phyloP scores from a whole-genome alignment of 129 eudicot species.

The Ambrosia trifida region DNA sequence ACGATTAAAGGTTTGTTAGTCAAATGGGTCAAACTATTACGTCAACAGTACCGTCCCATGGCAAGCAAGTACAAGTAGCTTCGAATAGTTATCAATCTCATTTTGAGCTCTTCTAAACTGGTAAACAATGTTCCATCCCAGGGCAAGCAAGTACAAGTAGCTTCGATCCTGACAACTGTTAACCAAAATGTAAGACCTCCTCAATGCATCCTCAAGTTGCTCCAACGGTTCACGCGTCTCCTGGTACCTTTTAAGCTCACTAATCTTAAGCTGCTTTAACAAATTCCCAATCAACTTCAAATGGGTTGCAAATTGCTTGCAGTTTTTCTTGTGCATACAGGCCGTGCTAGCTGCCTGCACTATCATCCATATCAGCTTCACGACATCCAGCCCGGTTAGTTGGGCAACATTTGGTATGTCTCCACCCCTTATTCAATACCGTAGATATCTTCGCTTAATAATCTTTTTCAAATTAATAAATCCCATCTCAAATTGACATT shows the following conservation, averaged over 20 bases:
- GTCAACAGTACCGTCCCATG: too few relatives aligned
- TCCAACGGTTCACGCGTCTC: slow-evolving; percentile 96
- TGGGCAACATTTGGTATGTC: slow-evolving; percentile 86
- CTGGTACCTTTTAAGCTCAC: slow-evolving; percentile 81
- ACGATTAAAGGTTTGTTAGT: too few relatives aligned
- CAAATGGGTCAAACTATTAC: too few relatives aligned
- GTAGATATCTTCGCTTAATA: slow-evolving; percentile 10
- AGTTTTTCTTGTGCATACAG: slow-evolving; percentile 88
- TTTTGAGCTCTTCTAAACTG: slow-evolving; percentile 88
- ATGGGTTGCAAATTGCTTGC: slow-evolving; percentile 90
- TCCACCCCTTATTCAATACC: slow-evolving; percentile 36
- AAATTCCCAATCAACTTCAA: slow-evolving; percentile 86
- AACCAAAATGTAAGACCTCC: slow-evolving; percentile 90
- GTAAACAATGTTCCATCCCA: slow-evolving; percentile 99
- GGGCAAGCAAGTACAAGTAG: slow-evolving; percentile 83
- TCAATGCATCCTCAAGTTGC: slow-evolving; percentile 88
- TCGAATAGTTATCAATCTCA: slow-evolving; percentile 92
- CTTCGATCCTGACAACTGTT: slow-evolving; percentile 94
- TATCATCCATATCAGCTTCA: slow-evolving; percentile 70
- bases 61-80: too few relatives aligned
- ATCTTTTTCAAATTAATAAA: slow-evolving; percentile 11
- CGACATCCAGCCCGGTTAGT: slow-evolving; percentile 81
- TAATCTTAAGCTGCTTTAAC: slow-evolving; percentile 67
- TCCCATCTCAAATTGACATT: slow-evolving; percentile 9
- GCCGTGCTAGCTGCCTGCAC: slow-evolving; percentile 87